These are phyloP conservation scores for Mimosa pudica DNA, from an alignment of 306 rosid species.

Conservation along the genomic window DNA sequence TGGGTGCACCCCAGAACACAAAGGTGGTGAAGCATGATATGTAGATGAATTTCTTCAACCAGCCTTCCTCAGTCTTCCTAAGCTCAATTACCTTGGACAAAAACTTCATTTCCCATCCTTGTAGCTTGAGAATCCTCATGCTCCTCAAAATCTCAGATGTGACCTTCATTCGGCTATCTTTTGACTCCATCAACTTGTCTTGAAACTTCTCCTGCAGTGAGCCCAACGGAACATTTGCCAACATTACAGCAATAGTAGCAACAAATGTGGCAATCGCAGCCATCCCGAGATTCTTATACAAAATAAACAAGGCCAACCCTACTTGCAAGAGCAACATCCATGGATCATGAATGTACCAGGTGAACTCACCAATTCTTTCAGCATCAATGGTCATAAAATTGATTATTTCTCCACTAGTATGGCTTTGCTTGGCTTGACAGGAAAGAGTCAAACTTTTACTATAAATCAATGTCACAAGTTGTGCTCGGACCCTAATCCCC, in stretches of 20 bases:
- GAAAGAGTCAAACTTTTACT: slow-evolving; percentile 48
- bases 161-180: slow-evolving; percentile 61
- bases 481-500: slow-evolving; percentile 46
- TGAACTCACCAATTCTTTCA: slow-evolving; percentile 48
- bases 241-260: slow-evolving; percentile 49
- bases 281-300: slow-evolving; percentile 54
- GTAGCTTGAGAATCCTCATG: slow-evolving; percentile 67
- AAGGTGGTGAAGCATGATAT: slow-evolving; percentile 40
- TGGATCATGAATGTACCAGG: slow-evolving; percentile 46
- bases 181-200: slow-evolving; percentile 54
- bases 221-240: slow-evolving; percentile 57
- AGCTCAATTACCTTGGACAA: slow-evolving; percentile 43
- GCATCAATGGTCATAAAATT: slow-evolving; percentile 63
- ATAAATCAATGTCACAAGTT: slow-evolving; percentile 44
- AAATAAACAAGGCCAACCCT: slow-evolving; percentile 44
- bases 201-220: slow-evolving; percentile 51
- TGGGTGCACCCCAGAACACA: slow-evolving; percentile 58
- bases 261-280: slow-evolving; percentile 52
- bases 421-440: slow-evolving; percentile 46
- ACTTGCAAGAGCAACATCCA: slow-evolving; percentile 52
- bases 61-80: slow-evolving; percentile 48
- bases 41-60: slow-evolving; percentile 51
- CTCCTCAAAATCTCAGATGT: slow-evolving; percentile 66
- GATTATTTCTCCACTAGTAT: slow-evolving; percentile 56
- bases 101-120: slow-evolving; percentile 78